Evolutionary conservation across 2,329 filamentous ascomycete genomes (phyloP).

Genomic region (Colletotrichum sp.): DNA sequence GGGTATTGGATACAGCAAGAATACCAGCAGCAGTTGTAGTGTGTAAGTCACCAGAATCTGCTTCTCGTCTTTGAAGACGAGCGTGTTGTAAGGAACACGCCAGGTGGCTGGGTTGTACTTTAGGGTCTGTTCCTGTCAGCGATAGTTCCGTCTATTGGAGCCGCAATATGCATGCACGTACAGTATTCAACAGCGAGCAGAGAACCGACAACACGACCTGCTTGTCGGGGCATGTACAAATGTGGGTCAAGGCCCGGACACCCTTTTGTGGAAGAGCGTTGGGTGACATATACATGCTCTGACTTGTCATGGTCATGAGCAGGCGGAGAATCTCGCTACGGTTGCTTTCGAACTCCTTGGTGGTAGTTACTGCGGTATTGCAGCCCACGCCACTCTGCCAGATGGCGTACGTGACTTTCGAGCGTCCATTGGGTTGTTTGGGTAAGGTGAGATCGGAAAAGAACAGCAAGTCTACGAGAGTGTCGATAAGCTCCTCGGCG

Average conservation of each 20-base stretch:
- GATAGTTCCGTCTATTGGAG: background rate
- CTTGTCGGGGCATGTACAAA: conserved; percentile 87
- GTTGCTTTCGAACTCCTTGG: conserved; percentile 91
- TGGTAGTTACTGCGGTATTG: conserved; percentile 86
- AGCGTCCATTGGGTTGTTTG: conserved; percentile 69
- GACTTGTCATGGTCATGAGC: conserved; percentile 83
- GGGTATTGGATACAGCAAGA: conserved; percentile 86
- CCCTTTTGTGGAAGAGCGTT: conserved; percentile 81
- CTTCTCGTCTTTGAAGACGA: conserved; percentile 90
- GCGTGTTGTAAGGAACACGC: conserved; percentile 91
- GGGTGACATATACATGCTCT: conserved; percentile 91
- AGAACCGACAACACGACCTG: conserved; percentile 88
- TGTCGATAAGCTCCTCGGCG: conserved; percentile 91
- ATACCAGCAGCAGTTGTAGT: conserved; percentile 84
- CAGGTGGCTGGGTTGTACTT: conserved; percentile 96
- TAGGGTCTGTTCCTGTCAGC: conserved; percentile 65
- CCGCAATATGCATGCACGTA: conserved; percentile 48
- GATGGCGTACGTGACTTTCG: conserved; percentile 89
- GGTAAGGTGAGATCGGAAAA: conserved; percentile 89
- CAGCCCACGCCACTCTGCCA: conserved; percentile 99
- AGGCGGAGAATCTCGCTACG: conserved; percentile 88
- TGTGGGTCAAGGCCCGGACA: conserved; percentile 83
- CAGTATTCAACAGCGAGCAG: conserved; percentile 93
- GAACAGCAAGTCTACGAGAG: conserved; percentile 87
- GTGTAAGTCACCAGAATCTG: conserved; percentile 92